Base-by-base conservation (phyloP, 2,329 filamentous ascomycete species). In the Dactylellina haptotyla region DNA sequence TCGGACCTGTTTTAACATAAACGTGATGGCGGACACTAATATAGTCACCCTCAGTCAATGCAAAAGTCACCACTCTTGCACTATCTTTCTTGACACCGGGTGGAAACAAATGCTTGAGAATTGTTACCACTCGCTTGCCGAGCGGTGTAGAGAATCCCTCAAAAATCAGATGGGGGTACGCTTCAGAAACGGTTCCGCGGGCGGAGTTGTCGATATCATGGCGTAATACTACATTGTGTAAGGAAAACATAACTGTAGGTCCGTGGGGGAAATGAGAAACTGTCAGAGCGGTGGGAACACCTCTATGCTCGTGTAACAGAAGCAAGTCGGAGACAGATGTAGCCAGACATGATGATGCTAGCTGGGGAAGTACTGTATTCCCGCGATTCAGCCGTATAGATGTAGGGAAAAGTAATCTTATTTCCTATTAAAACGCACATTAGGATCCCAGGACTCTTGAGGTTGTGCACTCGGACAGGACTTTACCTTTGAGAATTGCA, bases 131-230 rank as follows among this genome's bases (percentile, higher is more conserved):
- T 16, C 95, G 87, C 78, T 89, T 85, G 62, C 95, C 95, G 4
- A 98, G 83, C 32, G 86, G 87, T 4, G 90, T 92, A 3, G 86
- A 90, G 82, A 99, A 98, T 1, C 93, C 93, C 79, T 99, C 95
- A 78, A 99, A 98, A 75, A 99, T 91, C 1, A 99, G 84, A 79
- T 98, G 94, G 0, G 95, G 95, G 78, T 97, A 99, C 37, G 88
- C 90, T 82, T 99, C 95, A 75, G 88, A 92, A 51, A 97, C 92
- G 1, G 93, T 97, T 51, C 95, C 95, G 67, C 91, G 87, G 6
- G 92, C 87, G 43, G 90, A 88, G 76, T 95, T 93, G 0, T 95
- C 94, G 18, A 99, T 96, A 80, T 99, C 95, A 72, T 93, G 91
- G 46, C 95, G 88, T 56, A 99, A 84, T 8, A 97, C 90, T 2